A percentile compares a stretch with the other conserved stretches of the same genome.
These are phyloP conservation scores for Backusella tuberculispora DNA, from an alignment of 192 early-diverging fungal species.

Conservation along the genomic window DNA sequence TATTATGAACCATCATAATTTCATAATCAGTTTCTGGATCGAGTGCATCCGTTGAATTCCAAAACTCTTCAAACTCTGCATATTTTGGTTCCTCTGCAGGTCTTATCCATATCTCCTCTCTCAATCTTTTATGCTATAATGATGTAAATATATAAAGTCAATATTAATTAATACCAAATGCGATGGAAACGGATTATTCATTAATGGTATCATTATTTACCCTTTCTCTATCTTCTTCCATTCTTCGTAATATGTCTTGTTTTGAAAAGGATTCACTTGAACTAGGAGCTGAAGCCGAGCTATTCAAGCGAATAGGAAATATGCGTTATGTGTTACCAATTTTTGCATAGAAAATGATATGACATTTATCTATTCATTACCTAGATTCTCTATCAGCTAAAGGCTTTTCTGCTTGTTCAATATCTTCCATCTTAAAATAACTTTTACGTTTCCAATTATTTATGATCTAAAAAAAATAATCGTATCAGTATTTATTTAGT, in stretches of 20 bases:
- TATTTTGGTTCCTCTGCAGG: constrained; percentile 46
- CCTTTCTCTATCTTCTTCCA: constrained; percentile 63
- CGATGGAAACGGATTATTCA: background rate
- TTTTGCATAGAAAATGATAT: background rate
- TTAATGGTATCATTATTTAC: constrained; percentile 24
- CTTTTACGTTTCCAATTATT: constrained; percentile 42
- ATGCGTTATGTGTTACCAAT: no score
- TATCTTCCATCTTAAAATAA: constrained; percentile 32
- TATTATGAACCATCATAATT: constrained; percentile 38
- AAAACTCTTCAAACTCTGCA: constrained; percentile 50
- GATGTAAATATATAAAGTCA: background rate
- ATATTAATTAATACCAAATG: background rate
- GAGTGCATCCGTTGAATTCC: constrained; percentile 49
- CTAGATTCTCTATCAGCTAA: constrained; percentile 42
- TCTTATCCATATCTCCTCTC: constrained; percentile 61
- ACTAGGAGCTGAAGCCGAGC: constrained; percentile 9
- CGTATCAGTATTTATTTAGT: background rate
- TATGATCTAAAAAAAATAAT: constrained; percentile 23
- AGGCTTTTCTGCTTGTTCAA: constrained; percentile 47
- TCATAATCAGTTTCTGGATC: constrained; percentile 52
- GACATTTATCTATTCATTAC: constrained; percentile 27
- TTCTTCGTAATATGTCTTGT: constrained; percentile 56
- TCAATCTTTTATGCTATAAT: constrained; percentile 54
- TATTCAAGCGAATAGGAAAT: background rate
- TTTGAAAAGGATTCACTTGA: constrained; percentile 40